Base-by-base conservation (phyloP, 176 grass and related monocot species). In the Ananas comosus region DNA sequence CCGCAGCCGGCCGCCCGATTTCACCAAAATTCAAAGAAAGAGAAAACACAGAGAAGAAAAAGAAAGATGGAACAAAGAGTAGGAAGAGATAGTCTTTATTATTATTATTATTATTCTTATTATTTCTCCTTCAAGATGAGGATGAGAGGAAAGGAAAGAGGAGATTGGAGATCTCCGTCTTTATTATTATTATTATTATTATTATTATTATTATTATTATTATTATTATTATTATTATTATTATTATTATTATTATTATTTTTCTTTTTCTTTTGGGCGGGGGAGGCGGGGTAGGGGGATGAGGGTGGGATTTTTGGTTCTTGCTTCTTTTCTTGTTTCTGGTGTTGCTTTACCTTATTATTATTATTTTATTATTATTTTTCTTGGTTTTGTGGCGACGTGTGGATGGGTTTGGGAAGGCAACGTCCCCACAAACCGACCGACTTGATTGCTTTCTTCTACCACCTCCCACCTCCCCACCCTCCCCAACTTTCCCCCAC, bases 371-470 rank as follows among this genome's bases (percentile, higher is more conserved):
- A 42, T 42, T 42, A 6, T 42, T 42, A 42, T 42, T 42, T 6
- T 42, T 42, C 4, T 42, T 42, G 33, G 5, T 42, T 42, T 42
- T 42, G 33, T 42, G 33, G 33, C 33, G 33, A 42, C 5, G 5
- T 42, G 33, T 7, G 33, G 33, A 42, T 42, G 33, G 4, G 33
- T 42, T 42, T 42, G 33, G 4, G 33, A 42, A 42, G 33, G 33
- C 4, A 42, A 42, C 33, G 33, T 4, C 33, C 33, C 33, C 33
- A 42, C 56, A 19, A n/a, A 16, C 53, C 56, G 21, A 61, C 56
- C 19, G 54, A 59, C 54, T 61, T 61, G 21, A 22, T 61, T 61
- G 56, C 56, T n/a, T 61, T 61, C 56, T 19, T 21, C 56, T 61
- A 16, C 56, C 17, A 61, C 56, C 56, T 22, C 56, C 7, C 56